These are phyloP conservation scores for Zymoseptoria tritici DNA, from an alignment of 2,329 filamentous ascomycete genomes.

Conservation along the genomic window DNA sequence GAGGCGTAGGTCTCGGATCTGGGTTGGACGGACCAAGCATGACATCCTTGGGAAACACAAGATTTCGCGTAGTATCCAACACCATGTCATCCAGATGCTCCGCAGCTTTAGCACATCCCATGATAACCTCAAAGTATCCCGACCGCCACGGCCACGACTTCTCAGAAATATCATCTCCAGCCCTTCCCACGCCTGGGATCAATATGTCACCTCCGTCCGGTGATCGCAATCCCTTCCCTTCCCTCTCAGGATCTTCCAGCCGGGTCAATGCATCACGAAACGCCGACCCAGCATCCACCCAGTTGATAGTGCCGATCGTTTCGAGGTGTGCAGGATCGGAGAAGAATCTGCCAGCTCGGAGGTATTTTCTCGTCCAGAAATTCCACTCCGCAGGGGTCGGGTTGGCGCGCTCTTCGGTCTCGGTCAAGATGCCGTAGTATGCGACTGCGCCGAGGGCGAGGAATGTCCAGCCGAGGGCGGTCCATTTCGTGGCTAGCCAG, in stretches of 20 bases:
- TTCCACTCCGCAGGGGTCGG: slow-evolving; percentile 80
- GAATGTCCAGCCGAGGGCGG: slow-evolving; percentile 57
- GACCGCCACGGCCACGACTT: slow-evolving; percentile 80
- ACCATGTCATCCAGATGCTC: slow-evolving; percentile 79
- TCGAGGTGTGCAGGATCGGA: slow-evolving; percentile 48
- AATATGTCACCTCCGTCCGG: slow-evolving; percentile 41
- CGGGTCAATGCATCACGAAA: slow-evolving; percentile 54
- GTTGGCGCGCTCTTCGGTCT: slow-evolving; percentile 65
- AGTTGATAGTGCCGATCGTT: slow-evolving; percentile 57
- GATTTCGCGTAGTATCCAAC: slow-evolving; percentile 56
- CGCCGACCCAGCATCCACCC: slow-evolving; percentile 58
- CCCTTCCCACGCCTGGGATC: slow-evolving; percentile 48
- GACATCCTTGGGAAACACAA: slow-evolving; percentile 64
- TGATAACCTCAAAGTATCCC: slow-evolving; percentile 76
- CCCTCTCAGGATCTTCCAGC: slow-evolving; percentile 60
- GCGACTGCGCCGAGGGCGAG: slow-evolving; percentile 53
- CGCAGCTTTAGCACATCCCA: slow-evolving; percentile 66
- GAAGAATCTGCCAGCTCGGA: slow-evolving; percentile 50
- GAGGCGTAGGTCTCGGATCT: slow-evolving; percentile 63
- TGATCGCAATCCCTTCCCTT: slow-evolving; percentile 60
- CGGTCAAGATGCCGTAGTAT: slow-evolving; percentile 61
- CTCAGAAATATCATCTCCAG: slow-evolving; percentile 60
- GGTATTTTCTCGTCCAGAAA: slow-evolving; percentile 59
- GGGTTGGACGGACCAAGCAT: slow-evolving; percentile 81
- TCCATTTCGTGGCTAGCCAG: slow-evolving; percentile 61